These are phyloP conservation scores for Suhomyces prunicola DNA, from an alignment of 805 yeast genomes.

Conservation along the genomic window DNA sequence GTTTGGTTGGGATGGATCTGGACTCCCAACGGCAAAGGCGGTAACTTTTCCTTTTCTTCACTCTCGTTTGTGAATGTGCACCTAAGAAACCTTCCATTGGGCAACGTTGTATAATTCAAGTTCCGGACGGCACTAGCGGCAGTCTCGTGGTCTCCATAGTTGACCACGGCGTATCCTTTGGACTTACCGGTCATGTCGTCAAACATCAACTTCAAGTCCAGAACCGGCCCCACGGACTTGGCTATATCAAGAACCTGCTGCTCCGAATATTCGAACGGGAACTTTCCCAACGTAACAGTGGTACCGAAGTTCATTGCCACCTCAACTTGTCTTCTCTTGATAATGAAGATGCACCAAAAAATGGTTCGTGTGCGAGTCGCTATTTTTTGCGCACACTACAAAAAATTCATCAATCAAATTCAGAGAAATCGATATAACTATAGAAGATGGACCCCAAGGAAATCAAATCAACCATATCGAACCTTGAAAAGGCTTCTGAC, in stretches of 20 bases:
- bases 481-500: constrained; percentile 71
- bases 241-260: constrained; percentile 89
- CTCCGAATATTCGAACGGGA: constrained; percentile 92
- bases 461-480: constrained; percentile 63
- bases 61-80: constrained; percentile 69
- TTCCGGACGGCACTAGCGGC: constrained; percentile 91
- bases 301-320: not conserved
- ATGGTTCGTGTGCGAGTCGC: not conserved
- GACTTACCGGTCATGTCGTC: constrained; percentile 89
- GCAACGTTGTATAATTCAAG: constrained; percentile 60
- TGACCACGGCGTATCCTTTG: constrained; percentile 86
- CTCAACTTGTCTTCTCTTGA: not conserved
- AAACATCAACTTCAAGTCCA: constrained; percentile 68
- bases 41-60: constrained; percentile 26
- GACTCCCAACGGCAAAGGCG: constrained; percentile 40
- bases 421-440: not conserved
- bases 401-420: not conserved
- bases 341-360: not conserved
- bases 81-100: constrained; percentile 68
- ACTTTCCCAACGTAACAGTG: constrained; percentile 71
- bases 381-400: not conserved
- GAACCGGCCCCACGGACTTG: constrained; percentile 83
- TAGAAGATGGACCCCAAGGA: constrained; percentile 64
- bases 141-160: constrained; percentile 77
- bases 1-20: constrained; percentile 40